Evolutionary conservation across 768 basidiomycete species (phyloP).

Genomic region (Kwoniella sp.): DNA sequence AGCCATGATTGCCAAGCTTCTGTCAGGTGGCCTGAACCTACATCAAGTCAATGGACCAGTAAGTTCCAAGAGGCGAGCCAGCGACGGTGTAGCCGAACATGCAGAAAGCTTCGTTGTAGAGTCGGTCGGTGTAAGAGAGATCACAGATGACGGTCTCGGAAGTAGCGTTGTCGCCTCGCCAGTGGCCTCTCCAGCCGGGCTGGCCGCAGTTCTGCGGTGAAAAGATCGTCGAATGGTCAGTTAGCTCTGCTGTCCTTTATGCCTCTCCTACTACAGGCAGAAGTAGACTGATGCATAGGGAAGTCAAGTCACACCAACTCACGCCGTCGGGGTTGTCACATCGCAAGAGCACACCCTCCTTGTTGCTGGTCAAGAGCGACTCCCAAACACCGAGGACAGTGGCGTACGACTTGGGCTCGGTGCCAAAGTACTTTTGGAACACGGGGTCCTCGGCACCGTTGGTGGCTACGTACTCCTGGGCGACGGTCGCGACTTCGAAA

Average conservation of each 20-base stretch:
- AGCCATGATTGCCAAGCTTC: neutral
- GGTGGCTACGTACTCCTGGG: constrained; percentile 36
- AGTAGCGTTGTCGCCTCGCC: constrained; percentile 54
- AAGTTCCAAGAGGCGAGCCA: constrained; percentile 37
- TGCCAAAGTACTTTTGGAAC: constrained; percentile 54
- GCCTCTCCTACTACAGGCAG: too few species aligned
- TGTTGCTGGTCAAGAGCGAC: constrained; percentile 45
- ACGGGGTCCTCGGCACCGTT: constrained; percentile 49
- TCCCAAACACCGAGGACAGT: constrained; percentile 47
- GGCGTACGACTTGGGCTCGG: constrained; percentile 22
- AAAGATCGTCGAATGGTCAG: too few species aligned
- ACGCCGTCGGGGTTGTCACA: constrained; percentile 54
- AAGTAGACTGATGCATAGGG: too few species aligned
- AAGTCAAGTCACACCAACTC: constrained; percentile 8
- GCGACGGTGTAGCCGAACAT: constrained; percentile 43
- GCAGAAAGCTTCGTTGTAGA: constrained; percentile 46
- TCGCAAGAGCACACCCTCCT: constrained; percentile 49
- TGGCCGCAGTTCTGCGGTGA: constrained; percentile 40
- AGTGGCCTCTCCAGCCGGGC: constrained; percentile 54
- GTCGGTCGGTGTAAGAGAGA: constrained; percentile 46
- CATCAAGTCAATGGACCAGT: constrained; percentile 51
- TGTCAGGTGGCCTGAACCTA: too few species aligned
- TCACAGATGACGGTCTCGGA: constrained; percentile 55
- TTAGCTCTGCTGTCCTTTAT: neutral
- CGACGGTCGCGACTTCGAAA: constrained; percentile 37